Evolutionary conservation across 1,139 yeast genomes (phyloP).

Genomic region (Magnusiomyces fungicola): DNA sequence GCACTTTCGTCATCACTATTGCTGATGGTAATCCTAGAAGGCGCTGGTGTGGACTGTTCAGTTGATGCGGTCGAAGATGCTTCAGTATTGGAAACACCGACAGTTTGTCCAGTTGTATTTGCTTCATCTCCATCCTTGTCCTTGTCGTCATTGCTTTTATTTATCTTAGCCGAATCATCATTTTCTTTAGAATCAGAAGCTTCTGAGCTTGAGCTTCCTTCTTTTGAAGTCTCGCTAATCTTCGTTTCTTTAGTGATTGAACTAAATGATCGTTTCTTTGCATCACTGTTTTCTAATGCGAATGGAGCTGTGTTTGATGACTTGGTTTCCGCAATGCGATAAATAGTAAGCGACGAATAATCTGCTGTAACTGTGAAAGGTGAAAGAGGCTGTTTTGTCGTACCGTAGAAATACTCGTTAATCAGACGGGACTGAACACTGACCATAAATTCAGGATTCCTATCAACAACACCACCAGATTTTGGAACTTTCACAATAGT

Average conservation of each 20-base stretch:
- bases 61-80: too few relatives aligned
- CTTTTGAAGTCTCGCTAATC: too few relatives aligned
- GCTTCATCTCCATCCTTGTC: too few relatives aligned
- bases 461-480: conserved; percentile 69
- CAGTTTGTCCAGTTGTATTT: too few relatives aligned
- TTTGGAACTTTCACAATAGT: conserved; percentile 55
- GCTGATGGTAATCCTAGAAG: background rate
- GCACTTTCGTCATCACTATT: background rate
- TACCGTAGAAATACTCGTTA: conserved; percentile 86
- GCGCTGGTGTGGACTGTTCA: too few relatives aligned
- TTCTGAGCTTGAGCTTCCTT: too few relatives aligned
- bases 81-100: background rate
- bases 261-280: too few relatives aligned
- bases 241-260: too few relatives aligned
- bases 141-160: too few relatives aligned
- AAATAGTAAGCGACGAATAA: conserved; percentile 43
- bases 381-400: conserved; percentile 55
- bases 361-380: conserved; percentile 64
- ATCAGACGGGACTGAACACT: conserved; percentile 68
- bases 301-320: conserved; percentile 6
- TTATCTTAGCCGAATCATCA: too few relatives aligned
- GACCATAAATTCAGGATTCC: conserved; percentile 63
- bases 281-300: too few relatives aligned
- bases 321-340: conserved; percentile 39
- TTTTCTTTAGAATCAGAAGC: background rate